Percentiles rank a stretch among this genome's conserved stretches.
These are phyloP conservation scores for Sesbania bispinosa DNA, from an alignment of 306 rosid genomes.

Conservation along the genomic window DNA sequence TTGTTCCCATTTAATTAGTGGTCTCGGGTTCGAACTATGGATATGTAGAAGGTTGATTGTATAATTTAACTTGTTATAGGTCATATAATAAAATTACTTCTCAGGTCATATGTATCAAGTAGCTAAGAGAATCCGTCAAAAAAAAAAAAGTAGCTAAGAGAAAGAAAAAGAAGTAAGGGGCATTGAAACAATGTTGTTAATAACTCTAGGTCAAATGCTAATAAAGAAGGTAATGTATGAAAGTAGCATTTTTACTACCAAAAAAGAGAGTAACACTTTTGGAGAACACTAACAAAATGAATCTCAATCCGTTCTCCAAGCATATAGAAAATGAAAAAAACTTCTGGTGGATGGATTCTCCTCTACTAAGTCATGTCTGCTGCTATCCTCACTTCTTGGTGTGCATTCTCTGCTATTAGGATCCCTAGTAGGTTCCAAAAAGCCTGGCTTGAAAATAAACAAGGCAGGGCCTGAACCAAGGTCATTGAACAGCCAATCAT, in stretches of 20 bases:
- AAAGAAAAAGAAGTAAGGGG: neutral
- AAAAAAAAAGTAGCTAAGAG: neutral
- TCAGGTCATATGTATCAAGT: too few relatives aligned
- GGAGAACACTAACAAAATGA: neutral
- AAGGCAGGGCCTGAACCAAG: constrained; percentile 47
- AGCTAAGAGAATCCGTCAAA: too few relatives aligned
- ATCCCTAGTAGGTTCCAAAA: constrained; percentile 8
- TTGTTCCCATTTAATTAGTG: too few relatives aligned
- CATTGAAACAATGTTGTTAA: neutral
- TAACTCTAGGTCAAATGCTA: constrained; percentile 1
- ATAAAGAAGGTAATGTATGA: neutral
- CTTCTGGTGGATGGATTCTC: constrained; percentile 15
- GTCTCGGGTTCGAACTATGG: too few relatives aligned
- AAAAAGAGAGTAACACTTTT: neutral
- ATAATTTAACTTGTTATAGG: neutral
- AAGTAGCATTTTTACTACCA: neutral
- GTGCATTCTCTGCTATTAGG: constrained; percentile 7
- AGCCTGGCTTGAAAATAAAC: constrained; percentile 56
- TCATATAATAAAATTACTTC: neutral
- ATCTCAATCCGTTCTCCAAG: constrained; percentile 51
- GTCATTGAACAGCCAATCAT: constrained; percentile 59
- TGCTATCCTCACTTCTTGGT: neutral
- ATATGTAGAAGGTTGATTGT: too few relatives aligned
- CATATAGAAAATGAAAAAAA: constrained; percentile 51
- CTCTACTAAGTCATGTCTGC: neutral